phyloP scores from a whole-genome alignment of 805 yeast genomes.

The Pichia eremophila region DNA sequence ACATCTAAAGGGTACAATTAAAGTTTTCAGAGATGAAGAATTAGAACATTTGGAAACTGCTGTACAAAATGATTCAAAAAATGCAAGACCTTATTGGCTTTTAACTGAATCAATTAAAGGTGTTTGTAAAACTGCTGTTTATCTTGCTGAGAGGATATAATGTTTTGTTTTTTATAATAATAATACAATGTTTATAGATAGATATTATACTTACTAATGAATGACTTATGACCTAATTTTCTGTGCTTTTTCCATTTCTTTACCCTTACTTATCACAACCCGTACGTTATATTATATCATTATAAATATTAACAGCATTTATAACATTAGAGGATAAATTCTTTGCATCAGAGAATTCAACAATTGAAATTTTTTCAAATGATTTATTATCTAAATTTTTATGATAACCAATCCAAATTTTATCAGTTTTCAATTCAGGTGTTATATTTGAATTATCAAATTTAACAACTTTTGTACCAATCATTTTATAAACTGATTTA shows the following conservation, averaged over 20 bases:
- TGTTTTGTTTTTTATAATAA: no score
- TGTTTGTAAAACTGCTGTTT: conserved; percentile 81
- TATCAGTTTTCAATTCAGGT: conserved; percentile 78
- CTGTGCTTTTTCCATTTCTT: background rate
- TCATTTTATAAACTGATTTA: conserved; percentile 84
- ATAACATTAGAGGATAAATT: conserved; percentile 70
- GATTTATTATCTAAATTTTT: conserved; percentile 59
- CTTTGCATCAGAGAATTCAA: conserved; percentile 76
- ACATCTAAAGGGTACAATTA: conserved; percentile 51
- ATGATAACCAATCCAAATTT: conserved; percentile 46
- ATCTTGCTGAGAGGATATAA: conserved; percentile 60
- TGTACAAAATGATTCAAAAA: conserved; percentile 80
- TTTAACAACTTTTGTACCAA: conserved; percentile 79
- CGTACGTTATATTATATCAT: conserved; percentile 18
- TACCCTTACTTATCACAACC: no score
- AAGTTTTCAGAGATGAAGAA: conserved; percentile 84
- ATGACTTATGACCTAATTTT: background rate
- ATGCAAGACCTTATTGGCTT: conserved; percentile 85
- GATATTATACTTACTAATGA: no score
- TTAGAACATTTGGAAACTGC: conserved; percentile 94
- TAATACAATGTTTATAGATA: no score
- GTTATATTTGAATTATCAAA: conserved; percentile 84
- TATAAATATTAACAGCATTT: conserved; percentile 56
- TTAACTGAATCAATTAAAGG: conserved; percentile 80
- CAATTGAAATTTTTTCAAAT: conserved; percentile 62